Evolutionary conservation across 371 early-diverging fungal species (phyloP).

Genomic region (Mucor indicus): DNA sequence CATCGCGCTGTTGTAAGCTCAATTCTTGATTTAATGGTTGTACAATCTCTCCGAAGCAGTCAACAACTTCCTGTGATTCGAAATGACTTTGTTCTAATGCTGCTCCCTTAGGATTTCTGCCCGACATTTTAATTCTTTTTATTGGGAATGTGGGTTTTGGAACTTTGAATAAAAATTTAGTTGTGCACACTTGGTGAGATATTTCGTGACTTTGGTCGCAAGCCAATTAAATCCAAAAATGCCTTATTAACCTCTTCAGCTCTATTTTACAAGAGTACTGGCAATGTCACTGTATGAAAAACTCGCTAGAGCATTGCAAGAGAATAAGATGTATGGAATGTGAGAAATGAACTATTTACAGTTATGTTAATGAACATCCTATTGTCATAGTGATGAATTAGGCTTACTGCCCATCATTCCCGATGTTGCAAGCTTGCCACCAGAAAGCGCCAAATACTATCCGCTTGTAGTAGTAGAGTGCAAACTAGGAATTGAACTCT

Average conservation of each 20-base stretch:
- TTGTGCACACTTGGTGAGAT: too few species aligned
- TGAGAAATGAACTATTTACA: background rate
- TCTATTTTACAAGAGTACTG: too few species aligned
- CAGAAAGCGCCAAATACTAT: constrained; percentile 18
- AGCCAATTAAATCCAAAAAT: too few species aligned
- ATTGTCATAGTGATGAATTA: constrained; percentile 29
- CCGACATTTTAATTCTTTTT: too few species aligned
- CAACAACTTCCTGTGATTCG: constrained; percentile 36
- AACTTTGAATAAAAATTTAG: too few species aligned
- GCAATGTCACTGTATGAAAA: constrained; percentile 8
- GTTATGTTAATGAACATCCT: background rate
- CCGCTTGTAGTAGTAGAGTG: constrained; percentile 33
- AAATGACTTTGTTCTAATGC: constrained; percentile 40
- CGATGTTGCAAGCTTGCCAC: constrained; percentile 18
- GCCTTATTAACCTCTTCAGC: too few species aligned
- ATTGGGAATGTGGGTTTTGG: too few species aligned
- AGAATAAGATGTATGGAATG: constrained; percentile 6
- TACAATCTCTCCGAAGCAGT: constrained; percentile 43
- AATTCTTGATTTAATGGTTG: constrained; percentile 43
- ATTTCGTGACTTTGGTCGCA: too few species aligned
- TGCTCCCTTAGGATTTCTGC: constrained; percentile 35
- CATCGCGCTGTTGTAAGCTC: constrained; percentile 20
- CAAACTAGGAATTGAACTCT: constrained; percentile 32
- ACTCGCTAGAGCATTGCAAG: background rate
- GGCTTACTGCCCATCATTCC: constrained; percentile 26